Base-by-base conservation (phyloP, 495 filamentous ascomycete genomes). In the Xylaria bambusicola region DNA sequence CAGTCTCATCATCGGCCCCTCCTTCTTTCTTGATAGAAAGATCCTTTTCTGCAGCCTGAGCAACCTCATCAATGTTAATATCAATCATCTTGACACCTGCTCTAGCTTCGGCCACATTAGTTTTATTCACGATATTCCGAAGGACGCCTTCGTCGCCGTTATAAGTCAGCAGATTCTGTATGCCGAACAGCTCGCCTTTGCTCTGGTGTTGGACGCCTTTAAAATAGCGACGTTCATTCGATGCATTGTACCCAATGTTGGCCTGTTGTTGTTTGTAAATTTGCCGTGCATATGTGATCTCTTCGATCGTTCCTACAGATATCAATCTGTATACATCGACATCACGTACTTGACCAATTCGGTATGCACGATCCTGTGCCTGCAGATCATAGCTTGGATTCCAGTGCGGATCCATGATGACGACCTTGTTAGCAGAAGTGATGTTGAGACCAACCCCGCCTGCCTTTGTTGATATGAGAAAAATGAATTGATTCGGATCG, bases 181-280 rank as follows among this genome's bases (percentile, higher is more conserved):
- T 80, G 0, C 94, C 94, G 62, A 98, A 98, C 36, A 98, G 91
- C 75, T 98, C 94, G 55, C 94, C 95, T 59, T 93, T 95, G 4
- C 84, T 84, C 62, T 90, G 85, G 42, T 93, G 89, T 71, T 95
- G 91, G 0, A 98, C 91, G 38, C 94, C 94, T 65, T 89, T 92
- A 78, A 98, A 98, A 73, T 98, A 98, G 8, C 94, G 84, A 1
- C 94, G 88, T 71, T 98, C 94, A 27, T 85, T 88, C 41, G 88
- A 92, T 7, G 94, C 94, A 31, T 88, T 96, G 71, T 98, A 98
- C 1, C 91, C 94, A 50, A 98, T 98, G 65, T 96, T 97, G 2
- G 94, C 94, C 69, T 98, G 94, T 66, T 98, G 94, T 68, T 98
- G 94, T 69, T 98, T 98, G 77, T 98, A 98, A 56, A 98, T 96